Evolutionary conservation across 352 stramenopile genomes (phyloP).

Genomic region (Thalassiosira oceanica): DNA sequence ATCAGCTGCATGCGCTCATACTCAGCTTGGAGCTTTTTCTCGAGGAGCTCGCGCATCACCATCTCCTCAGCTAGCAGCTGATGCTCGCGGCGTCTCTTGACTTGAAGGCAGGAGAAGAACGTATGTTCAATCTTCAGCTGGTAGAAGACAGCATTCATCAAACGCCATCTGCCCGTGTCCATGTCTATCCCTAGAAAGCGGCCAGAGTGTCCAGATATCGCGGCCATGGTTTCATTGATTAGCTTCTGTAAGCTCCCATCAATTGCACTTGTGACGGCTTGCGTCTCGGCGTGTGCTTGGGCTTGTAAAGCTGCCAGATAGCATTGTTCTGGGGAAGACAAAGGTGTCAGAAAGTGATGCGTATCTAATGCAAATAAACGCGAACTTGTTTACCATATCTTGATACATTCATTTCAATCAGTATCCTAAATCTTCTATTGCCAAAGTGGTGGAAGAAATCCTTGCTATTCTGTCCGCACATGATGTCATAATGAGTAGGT

Average conservation of each 20-base stretch:
- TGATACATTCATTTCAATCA: constrained; percentile 35
- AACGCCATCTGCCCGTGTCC: constrained; percentile 18
- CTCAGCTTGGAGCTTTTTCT: no score
- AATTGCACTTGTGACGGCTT: no score
- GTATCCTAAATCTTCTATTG: constrained; percentile 31
- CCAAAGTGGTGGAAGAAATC: constrained; percentile 37
- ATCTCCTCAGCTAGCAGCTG: no score
- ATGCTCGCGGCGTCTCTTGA: no score
- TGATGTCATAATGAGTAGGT: constrained; percentile 32
- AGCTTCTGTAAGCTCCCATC: constrained; percentile 11
- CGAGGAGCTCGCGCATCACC: no score
- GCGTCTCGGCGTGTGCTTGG: no score
- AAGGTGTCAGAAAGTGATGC: no score
- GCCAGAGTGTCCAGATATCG: constrained; percentile 16
- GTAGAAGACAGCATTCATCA: constrained; percentile 16
- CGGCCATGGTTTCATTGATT: constrained; percentile 8
- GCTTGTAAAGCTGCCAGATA: no score
- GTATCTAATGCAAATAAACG: no score
- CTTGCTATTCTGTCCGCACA: constrained; percentile 19
- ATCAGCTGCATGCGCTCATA: no score
- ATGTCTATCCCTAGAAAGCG: constrained; percentile 39
- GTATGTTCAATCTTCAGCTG: constrained; percentile 28
- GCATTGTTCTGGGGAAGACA: no score
- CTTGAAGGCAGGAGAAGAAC: constrained; percentile 31
- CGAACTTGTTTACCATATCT: no score